Conservation (phyloP, 192 early-diverging fungal genomes). For the Entrophospora sp. region DNA sequence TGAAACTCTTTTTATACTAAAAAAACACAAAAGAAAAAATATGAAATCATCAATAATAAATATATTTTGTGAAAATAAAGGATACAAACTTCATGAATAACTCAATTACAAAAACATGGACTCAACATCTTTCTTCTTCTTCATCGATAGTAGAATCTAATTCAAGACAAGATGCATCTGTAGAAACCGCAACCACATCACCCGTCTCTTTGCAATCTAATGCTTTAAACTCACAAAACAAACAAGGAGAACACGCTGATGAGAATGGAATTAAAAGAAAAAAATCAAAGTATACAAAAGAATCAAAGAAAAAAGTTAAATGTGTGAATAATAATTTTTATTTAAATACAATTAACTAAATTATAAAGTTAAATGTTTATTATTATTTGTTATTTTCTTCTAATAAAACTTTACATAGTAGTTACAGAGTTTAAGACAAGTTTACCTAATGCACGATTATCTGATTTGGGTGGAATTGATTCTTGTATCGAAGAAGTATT, state of each 20-base stretch:
- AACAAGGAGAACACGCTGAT: neutral
- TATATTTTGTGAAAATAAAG: no score
- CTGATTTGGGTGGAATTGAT: slow-evolving; percentile 89
- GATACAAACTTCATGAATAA: slow-evolving; percentile 54
- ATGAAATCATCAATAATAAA: no score
- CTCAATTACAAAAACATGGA: slow-evolving; percentile 43
- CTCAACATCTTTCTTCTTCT: neutral
- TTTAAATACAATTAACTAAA: neutral
- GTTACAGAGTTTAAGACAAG: neutral
- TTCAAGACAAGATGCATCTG: slow-evolving; percentile 16
- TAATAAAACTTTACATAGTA: neutral
- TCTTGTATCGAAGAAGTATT: slow-evolving; percentile 81
- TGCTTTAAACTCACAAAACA: no score
- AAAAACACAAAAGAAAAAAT: no score
- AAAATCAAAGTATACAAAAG: neutral
- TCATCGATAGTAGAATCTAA: neutral
- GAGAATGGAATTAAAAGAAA: neutral
- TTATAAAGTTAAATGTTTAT: neutral
- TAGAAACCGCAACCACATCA: slow-evolving; percentile 21
- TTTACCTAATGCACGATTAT: slow-evolving; percentile 50
- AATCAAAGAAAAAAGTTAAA: neutral
- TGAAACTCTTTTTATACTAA: no score
- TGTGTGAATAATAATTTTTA: neutral
- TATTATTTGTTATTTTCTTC: neutral
- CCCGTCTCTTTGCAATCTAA: neutral